A percentile compares a stretch with the other conserved stretches of the same genome.
Conservation (phyloP, 805 yeast genomes). For the Sporopachydermia lactativora region DNA sequence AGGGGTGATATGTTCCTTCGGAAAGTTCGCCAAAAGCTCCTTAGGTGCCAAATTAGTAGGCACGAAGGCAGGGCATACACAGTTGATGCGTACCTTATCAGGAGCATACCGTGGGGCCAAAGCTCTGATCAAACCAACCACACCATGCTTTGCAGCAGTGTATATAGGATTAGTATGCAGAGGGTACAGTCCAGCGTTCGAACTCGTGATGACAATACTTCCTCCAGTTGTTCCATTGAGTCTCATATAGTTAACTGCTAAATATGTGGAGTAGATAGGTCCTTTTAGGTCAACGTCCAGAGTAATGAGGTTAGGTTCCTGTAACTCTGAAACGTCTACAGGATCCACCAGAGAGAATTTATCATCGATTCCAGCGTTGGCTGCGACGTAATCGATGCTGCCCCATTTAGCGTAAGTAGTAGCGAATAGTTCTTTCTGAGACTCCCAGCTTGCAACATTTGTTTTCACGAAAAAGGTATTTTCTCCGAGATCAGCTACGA, state of each 20-base stretch:
- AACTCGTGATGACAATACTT: neutral
- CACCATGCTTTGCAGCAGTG: neutral
- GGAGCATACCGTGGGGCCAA: neutral
- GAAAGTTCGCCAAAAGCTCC: neutral
- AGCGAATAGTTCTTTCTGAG: neutral
- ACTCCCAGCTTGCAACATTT: neutral
- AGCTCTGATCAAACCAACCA: neutral
- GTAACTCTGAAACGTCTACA: neutral
- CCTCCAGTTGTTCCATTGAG: neutral
- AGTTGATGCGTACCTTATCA: neutral
- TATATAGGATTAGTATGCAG: neutral
- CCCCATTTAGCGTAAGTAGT: neutral
- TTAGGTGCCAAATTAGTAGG: neutral
- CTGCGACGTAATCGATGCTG: slow-evolving; percentile 1
- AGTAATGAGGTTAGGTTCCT: neutral
- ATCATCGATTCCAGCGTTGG: slow-evolving; percentile 1
- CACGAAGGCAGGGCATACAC: neutral
- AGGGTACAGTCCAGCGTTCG: slow-evolving; percentile 1
- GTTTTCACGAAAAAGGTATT: neutral
- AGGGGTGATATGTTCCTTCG: slow-evolving; percentile 1
- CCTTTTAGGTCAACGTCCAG: neutral
- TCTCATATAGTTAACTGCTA: neutral
- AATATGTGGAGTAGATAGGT: neutral
- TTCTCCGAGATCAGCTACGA: neutral
- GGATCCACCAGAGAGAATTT: neutral